Evolutionary conservation across 2,329 filamentous ascomycete species (phyloP), one percentile per base, ranked within the genome.

Genomic region (Aphanoascus verrucosus): DNA sequence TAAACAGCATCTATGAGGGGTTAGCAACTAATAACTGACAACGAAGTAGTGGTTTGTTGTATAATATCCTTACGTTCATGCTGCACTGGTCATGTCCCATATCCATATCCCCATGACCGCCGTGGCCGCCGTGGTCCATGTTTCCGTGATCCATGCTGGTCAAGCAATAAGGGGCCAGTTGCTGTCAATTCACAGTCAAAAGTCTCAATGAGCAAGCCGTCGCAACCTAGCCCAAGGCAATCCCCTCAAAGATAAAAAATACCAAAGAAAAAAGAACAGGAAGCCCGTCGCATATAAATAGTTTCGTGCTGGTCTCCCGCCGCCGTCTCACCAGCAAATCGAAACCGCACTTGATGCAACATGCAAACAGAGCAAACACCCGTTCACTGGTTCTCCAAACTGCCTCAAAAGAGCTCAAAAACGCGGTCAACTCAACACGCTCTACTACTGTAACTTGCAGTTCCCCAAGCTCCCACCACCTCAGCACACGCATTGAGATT

Each of bases 1-100:
- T 97, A 76, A 98, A 98, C 61, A 97, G 82, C 91, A 96, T 97
- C 89, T 95, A 28, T 12, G 35, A 12, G 2, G 17, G 14, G 19
- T 31, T 6, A 19, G 37, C 15, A 17, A 40, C 11, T 35, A 37
- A 12, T 37, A 35, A 9, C 35, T 14, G 40, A n/a, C 15, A 19
- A 19, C n/a, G 23, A 8, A 23, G 23, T 23, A 17, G 12, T 44
- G 7, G 23, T 32, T 6, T 15, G 19, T 8, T n/a, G n/a, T n/a
- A n/a, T n/a, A n/a, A 14, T 50, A n/a, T 40, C 64, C 84, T 64
- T 73, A 91, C 90, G 71, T 90, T 95, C 88, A 96, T 96, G 71
- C 77, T 90, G 79, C 90, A 96, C 76, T 83, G 81, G 52, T 67
- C 70, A 9, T 52, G 15, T 32, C 75, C 75, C 77, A 81, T 82